Evolutionary conservation across 345 rosid species (phyloP).

Genomic region (Brassica cretica): DNA sequence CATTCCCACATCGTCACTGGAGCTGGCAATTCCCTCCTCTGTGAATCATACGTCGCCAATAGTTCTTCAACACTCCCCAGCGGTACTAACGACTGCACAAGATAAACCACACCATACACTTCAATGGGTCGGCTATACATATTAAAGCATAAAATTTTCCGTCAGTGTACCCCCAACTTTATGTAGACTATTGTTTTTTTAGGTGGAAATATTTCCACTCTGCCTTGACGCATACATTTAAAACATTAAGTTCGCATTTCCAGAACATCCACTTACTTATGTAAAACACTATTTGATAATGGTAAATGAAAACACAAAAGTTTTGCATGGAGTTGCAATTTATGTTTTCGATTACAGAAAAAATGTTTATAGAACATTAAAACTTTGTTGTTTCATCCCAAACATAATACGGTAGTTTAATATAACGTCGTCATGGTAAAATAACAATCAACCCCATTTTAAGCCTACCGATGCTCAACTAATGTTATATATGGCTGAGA

Average conservation of each 20-base stretch:
- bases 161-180: neutral
- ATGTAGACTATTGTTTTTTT: neutral
- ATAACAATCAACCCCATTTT: neutral
- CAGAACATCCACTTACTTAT: neutral
- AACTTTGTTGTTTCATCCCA: neutral
- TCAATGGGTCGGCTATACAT: neutral
- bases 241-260: neutral
- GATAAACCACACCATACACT: neutral
- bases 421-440: neutral
- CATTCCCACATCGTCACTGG: slow-evolving; percentile 97
- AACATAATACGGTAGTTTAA: neutral
- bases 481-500: neutral
- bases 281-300: neutral
- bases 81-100: slow-evolving; percentile 87
- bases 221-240: neutral
- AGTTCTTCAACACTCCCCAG: slow-evolving; percentile 92
- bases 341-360: neutral
- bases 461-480: neutral
- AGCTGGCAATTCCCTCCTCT: slow-evolving; percentile 85
- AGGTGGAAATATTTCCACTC: neutral
- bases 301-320: neutral
- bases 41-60: slow-evolving; percentile 85
- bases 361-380: neutral
- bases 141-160: neutral
- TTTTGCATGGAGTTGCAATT: neutral